These are phyloP conservation scores for Colletotrichum neosansevieriae DNA, from an alignment of 2,329 filamentous ascomycete species.

Conservation along the genomic window DNA sequence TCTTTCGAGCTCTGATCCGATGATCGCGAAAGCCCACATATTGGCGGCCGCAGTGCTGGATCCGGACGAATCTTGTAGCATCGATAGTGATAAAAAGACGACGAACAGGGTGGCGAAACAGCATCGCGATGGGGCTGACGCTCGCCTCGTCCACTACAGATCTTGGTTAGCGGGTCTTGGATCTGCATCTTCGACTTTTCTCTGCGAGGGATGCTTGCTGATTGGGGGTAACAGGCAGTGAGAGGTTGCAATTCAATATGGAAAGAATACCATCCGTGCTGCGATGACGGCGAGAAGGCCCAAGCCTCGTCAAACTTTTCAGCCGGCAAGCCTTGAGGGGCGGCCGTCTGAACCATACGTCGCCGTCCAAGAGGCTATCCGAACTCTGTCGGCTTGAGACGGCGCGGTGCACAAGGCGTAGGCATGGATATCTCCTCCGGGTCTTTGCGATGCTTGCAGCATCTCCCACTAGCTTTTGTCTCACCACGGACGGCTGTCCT, in stretches of 20 bases:
- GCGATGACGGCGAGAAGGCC: constrained; percentile 4
- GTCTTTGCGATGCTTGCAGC: constrained; percentile 13
- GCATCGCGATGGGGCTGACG: constrained; percentile 26
- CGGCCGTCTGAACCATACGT: constrained; percentile 10
- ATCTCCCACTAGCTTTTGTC: constrained; percentile 1
- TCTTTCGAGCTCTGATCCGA: constrained; percentile 26
- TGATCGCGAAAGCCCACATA: constrained; percentile 27
- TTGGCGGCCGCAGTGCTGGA: constrained; percentile 12
- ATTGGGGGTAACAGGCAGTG: not conserved
- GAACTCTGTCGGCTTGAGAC: constrained; percentile 8
- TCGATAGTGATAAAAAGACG: constrained; percentile 29
- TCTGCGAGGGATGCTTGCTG: not conserved
- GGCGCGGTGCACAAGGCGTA: not conserved
- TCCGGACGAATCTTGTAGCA: constrained; percentile 20
- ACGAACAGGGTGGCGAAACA: constrained; percentile 33
- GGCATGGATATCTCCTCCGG: constrained; percentile 11
- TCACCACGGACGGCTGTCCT: constrained; percentile 9
- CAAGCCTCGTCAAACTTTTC: constrained; percentile 20
- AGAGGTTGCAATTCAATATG: constrained; percentile 16
- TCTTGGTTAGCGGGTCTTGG: constrained; percentile 38
- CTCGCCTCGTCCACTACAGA: constrained; percentile 30
- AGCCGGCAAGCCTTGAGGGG: not conserved
- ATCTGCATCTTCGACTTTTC: constrained; percentile 33
- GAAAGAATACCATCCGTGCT: constrained; percentile 28
- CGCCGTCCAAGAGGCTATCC: not conserved